Evolutionary conservation across 331 rosid species (phyloP).

Genomic region (Pyracantha coccinea): DNA sequence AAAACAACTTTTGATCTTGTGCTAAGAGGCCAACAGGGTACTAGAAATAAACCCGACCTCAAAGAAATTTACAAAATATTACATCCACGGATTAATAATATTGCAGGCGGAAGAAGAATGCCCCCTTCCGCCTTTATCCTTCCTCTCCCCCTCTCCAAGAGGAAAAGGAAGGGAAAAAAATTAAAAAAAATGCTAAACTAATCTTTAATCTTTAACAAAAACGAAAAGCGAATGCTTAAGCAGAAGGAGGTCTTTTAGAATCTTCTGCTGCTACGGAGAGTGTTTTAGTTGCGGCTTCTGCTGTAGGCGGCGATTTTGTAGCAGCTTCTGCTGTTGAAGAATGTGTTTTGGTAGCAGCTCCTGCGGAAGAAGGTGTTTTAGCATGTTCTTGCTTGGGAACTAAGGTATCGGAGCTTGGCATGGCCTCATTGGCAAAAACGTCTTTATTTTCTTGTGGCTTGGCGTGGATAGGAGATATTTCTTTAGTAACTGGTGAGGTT

Average conservation of each 20-base stretch:
- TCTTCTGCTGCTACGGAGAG: not conserved
- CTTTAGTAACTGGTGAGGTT: conserved; percentile 19
- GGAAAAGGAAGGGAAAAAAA: not conserved
- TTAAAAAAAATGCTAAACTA: conserved; percentile 8
- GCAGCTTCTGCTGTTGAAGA: conserved; percentile 20
- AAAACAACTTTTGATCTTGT: conserved; percentile 5
- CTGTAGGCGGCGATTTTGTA: conserved; percentile 16
- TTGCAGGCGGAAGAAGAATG: not conserved
- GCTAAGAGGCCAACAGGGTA: not conserved
- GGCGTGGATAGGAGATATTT: conserved; percentile 21
- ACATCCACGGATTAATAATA: conserved; percentile 20
- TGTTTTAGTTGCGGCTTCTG: conserved; percentile 21
- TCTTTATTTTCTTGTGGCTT: conserved; percentile 24
- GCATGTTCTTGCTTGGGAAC: conserved; percentile 29
- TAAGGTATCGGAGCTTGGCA: conserved; percentile 15
- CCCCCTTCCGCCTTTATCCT: conserved; percentile 10
- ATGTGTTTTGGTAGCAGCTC: not conserved
- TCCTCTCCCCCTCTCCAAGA: conserved; percentile 23
- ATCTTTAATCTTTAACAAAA: conserved; percentile 8
- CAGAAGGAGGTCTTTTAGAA: conserved; percentile 4
- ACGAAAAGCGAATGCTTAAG: conserved; percentile 14
- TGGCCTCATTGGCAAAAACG: conserved; percentile 24
- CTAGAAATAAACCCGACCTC: conserved; percentile 3
- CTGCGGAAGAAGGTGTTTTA: conserved; percentile 9
- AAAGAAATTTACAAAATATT: conserved; percentile 1